phyloP scores from a whole-genome alignment of 139 green algal species.

The Chlamydomonas eustigma region DNA sequence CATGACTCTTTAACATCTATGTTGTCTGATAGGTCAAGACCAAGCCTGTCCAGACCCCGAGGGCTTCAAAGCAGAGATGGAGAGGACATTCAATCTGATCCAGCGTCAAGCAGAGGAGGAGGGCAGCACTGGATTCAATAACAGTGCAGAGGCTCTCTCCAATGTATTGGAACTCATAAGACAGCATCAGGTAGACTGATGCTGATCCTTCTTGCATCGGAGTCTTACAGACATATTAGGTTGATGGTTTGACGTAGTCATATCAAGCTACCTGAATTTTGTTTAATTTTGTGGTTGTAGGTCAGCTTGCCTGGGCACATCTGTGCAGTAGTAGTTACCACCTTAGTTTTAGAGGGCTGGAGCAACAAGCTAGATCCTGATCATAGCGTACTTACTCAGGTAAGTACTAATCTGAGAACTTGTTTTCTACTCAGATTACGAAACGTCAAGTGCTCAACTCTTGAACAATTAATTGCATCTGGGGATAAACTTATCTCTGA shows the following conservation, averaged over 20 bases:
- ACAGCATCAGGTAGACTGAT: constrained; percentile 46
- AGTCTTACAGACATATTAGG: too few species aligned
- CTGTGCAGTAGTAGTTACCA: constrained; percentile 81
- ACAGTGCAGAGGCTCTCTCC: constrained; percentile 66
- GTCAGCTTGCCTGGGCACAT: constrained; percentile 82
- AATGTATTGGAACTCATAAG: constrained; percentile 74
- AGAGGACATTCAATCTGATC: constrained; percentile 48
- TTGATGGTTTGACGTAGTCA: too few species aligned
- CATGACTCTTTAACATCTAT: too few species aligned
- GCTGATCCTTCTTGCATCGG: too few species aligned
- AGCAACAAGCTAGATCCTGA: constrained; percentile 62
- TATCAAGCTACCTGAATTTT: too few species aligned
- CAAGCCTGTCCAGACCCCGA: constrained; percentile 71
- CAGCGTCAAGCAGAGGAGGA: constrained; percentile 26
- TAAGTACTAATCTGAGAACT: too few species aligned
- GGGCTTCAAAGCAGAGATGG: constrained; percentile 55
- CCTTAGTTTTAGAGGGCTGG: constrained; percentile 88
- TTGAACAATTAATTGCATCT: too few species aligned
- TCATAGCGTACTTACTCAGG: constrained; percentile 59
- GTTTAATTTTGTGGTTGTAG: too few species aligned
- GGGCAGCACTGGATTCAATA: constrained; percentile 21
- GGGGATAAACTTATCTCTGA: too few species aligned
- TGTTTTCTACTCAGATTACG: too few species aligned
- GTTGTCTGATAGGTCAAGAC: constrained; percentile 34
- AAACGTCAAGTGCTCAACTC: too few species aligned